Conservation (phyloP, 257 asterid genomes). For the Galeopsis tetrahit region DNA sequence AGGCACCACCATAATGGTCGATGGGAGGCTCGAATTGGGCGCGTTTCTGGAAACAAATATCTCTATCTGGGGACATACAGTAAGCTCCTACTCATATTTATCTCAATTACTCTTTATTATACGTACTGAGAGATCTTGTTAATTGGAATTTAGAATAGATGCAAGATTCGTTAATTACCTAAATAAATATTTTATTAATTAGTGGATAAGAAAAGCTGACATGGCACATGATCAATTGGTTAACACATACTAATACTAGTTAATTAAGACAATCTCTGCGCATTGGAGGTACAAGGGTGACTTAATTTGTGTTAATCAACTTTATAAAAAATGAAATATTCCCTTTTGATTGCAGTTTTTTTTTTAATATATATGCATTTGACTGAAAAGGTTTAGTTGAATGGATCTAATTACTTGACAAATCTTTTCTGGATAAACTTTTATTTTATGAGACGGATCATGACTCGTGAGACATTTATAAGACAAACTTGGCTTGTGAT, state of each 20-base stretch:
- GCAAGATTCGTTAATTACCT: neutral
- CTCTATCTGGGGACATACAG: slow-evolving; percentile 71
- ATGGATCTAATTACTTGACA: slow-evolving; percentile 1
- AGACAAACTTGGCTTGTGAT: neutral
- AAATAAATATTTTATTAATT: slow-evolving; percentile 18
- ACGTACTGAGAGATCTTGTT: neutral
- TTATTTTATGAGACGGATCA: too few relatives aligned
- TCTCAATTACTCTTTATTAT: neutral
- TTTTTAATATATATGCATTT: slow-evolving; percentile 20
- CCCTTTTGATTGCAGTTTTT: slow-evolving; percentile 20
- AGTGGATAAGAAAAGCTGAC: slow-evolving; percentile 28
- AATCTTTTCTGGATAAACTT: too few relatives aligned
- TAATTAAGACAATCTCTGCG: slow-evolving; percentile 32
- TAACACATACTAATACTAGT: neutral
- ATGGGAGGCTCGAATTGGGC: slow-evolving; percentile 83
- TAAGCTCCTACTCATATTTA: slow-evolving; percentile 28
- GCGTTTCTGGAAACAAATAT: slow-evolving; percentile 66
- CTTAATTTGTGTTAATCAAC: slow-evolving; percentile 11
- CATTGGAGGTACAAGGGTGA: slow-evolving; percentile 16
- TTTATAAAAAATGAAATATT: slow-evolving; percentile 38
- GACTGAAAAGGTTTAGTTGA: slow-evolving; percentile 47
- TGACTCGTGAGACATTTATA: too few relatives aligned
- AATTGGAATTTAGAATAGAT: neutral
- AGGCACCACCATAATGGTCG: slow-evolving; percentile 85
- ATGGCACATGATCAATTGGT: slow-evolving; percentile 32